Base-by-base conservation (phyloP, 2,329 filamentous ascomycete genomes). In the Aurifilum marmelostoma region DNA sequence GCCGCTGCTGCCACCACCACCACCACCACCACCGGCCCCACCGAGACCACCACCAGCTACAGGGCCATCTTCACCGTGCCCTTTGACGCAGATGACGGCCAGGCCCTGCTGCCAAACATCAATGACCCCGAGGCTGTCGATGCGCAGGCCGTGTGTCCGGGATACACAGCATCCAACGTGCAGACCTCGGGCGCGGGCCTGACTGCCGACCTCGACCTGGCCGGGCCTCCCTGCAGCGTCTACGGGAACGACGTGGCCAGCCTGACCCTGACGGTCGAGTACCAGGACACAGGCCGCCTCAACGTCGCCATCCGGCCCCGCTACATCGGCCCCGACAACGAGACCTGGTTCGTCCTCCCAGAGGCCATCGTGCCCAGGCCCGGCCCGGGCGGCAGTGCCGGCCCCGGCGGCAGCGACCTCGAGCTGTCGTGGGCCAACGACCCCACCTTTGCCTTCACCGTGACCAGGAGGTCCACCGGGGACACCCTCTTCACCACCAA, bases 171-270 rank as follows among this genome's bases (percentile, higher is more conserved):
- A 2, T 85, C 83, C 32, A 89, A 91, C 75, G 81, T 92, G 16
- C 76, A 81, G 67, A 79, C 83, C 60, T 86, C 81, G 0, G 75
- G 78, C 43, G 82, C 82, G 54, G 87, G 87, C 4, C 78, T 95
- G 67, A 91, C 86, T 0, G 93, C 92, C 1, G 86, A 91, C 72
- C 82, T 97, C 52, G 83, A 78, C 1, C 83, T 96, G 24, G 89
- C 89, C 5, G 92, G 91, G 0, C 74, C 82, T 14, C 84, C 89
- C 6, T 95, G 92, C 81, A 91, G 94, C 78, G 85, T 87, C 24
- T 95, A 94, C 72, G 92, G 92, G 0, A 89, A 84, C 2, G 93
- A 97, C 75, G 81, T 96, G 43, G 83, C 88, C n/a, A 73, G 74
- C 43, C 71, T 80, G 29, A 75, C 71, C 52, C 66, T 80, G 29